Conservation (phyloP, 2,329 filamentous ascomycete genomes). For the Pyrenochaeta sp. region DNA sequence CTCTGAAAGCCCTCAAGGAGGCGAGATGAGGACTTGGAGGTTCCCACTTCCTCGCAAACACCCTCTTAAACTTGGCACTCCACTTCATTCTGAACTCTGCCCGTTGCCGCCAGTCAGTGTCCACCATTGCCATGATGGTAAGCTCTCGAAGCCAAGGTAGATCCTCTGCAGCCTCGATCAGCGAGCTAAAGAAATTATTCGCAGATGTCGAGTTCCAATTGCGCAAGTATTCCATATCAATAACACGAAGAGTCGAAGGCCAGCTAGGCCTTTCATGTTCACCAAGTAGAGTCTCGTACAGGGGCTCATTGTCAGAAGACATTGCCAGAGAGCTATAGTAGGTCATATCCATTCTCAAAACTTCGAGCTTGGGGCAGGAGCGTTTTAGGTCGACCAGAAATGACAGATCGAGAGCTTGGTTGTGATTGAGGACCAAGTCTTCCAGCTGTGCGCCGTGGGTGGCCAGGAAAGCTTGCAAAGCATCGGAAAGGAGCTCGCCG, state of each 20-base stretch:
- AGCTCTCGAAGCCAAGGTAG: conserved; percentile 75
- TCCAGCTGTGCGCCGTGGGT: conserved; percentile 73
- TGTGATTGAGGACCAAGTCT: conserved; percentile 77
- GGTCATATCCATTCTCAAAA: conserved; percentile 78
- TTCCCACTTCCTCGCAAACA: conserved; percentile 66
- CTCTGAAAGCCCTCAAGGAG: conserved; percentile 53
- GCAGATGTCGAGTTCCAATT: conserved; percentile 76
- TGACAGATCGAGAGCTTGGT: conserved; percentile 77
- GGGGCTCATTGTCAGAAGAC: conserved; percentile 76
- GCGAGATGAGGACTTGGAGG: conserved; percentile 56
- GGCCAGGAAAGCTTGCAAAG: conserved; percentile 71
- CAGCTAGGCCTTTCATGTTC: conserved; percentile 75
- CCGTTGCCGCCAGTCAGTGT: conserved; percentile 81
- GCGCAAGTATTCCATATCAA: conserved; percentile 80
- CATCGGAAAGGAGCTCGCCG: conserved; percentile 73
- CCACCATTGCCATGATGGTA: conserved; percentile 74
- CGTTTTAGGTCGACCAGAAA: conserved; percentile 74
- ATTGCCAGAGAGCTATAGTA: conserved; percentile 76
- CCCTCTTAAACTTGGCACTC: conserved; percentile 72
- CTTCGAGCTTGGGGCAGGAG: conserved; percentile 74
- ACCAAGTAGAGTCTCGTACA: conserved; percentile 73
- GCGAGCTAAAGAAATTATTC: conserved; percentile 78
- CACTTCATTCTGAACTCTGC: conserved; percentile 81
- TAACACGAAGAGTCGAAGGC: conserved; percentile 73
- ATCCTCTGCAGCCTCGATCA: conserved; percentile 74